Evolutionary conservation across 2,329 filamentous ascomycete genomes (phyloP), one percentile per base, ranked within the genome.

Genomic region (Stachybotrys chartarum): DNA sequence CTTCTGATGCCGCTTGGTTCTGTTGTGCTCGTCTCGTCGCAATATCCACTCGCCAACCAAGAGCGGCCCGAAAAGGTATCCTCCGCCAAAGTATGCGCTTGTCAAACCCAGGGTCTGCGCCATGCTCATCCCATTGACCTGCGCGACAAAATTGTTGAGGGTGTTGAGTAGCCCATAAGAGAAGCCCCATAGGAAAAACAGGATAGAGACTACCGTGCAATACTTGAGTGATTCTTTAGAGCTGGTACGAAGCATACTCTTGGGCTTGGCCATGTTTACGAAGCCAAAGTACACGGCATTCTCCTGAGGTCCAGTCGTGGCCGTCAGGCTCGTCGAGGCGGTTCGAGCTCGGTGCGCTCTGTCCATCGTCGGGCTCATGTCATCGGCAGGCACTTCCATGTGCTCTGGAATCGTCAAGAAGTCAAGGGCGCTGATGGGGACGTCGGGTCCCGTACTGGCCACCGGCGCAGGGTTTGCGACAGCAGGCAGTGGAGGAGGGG

Each of bases 181-280:
- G 56, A 96, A 87, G 0, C 92, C 92, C 91, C 91, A 96, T 3
- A 96, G 75, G 60, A 96, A 85, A 72, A 96, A 96, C 0, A 96
- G 75, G 7, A 92, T 80, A 1, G 88, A 90, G 24, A 95, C 90
- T 59, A 90, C 77, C 16, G 81, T 78, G 64, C 88, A 86, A 59
- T 90, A 90, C 59, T 85, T 87, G 60, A 88, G 73, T 0, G 86
- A 88, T 59, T 91, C 87, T 11, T 72, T 67, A 1, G 77, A 78
- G 1, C 81, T 83, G 55, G 84, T 82, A 24, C 83, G 76, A 7
- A 90, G 80, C 76, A 91, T 85, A 64, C 84, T 88, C 69, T 89
- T 90, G 3, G 84, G 85, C 59, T 76, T 75, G 44, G 77, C 75
- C 73, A 90, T 84, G 64, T 88, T 86, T 58, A 91, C 87, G 60